A percentile compares a stretch with the other conserved stretches of the same genome.
Conservation (phyloP, 306 rosid species). For the Trifolium fragiferum region DNA sequence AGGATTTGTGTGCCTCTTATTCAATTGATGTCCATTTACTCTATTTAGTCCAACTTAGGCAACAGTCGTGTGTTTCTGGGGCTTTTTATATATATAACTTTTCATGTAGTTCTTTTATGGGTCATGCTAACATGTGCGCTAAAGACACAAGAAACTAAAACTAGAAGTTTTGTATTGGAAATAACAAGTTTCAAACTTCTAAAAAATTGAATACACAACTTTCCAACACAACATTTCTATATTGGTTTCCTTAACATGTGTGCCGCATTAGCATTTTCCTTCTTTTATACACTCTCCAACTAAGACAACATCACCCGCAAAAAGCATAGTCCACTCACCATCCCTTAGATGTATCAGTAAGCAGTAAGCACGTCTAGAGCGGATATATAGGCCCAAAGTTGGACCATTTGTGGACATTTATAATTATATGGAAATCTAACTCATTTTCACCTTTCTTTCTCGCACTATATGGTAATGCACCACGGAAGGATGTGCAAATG, state of each 20-base stretch:
- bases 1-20: background rate
- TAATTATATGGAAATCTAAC: background rate
- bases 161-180: background rate
- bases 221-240: slow-evolving; percentile 1
- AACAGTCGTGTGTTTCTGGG: slow-evolving; percentile 4
- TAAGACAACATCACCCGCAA: background rate
- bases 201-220: background rate
- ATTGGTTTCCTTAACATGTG: background rate
- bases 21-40: background rate
- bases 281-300: slow-evolving; percentile 1
- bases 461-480: background rate
- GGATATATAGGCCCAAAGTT: background rate
- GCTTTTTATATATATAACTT: background rate
- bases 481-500: slow-evolving; percentile 1
- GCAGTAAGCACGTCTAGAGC: background rate
- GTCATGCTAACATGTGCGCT: background rate
- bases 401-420: background rate
- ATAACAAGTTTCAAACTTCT: background rate
- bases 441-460: slow-evolving; percentile 15
- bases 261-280: background rate
- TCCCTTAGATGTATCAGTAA: background rate
- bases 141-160: background rate
- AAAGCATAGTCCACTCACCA: background rate
- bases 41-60: background rate
- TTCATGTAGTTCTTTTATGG: background rate